phyloP scores from a whole-genome alignment of 306 rosid species.

The Spatholobus suberectus region DNA sequence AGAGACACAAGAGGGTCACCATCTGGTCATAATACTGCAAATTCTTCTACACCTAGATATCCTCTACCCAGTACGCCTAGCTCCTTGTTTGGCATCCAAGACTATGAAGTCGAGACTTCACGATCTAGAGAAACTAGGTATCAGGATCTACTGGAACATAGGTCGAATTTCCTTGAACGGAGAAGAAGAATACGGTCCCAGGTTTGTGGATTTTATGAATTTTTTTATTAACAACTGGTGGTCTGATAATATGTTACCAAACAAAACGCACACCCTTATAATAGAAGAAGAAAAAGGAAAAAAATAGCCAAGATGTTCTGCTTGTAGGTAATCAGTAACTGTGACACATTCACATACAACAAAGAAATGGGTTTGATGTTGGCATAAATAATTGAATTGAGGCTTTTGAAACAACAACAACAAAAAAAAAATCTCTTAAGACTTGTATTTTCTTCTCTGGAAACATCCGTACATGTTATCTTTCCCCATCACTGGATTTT shows the following conservation, averaged over 20 bases:
- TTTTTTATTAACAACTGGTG: conserved; percentile 1
- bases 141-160: conserved; percentile 86
- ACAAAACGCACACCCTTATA: not conserved
- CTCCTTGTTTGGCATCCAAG: conserved; percentile 76
- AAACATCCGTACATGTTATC: not conserved
- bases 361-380: conserved; percentile 10
- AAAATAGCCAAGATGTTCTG: not conserved
- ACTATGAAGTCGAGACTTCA: conserved; percentile 75
- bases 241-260: conserved; percentile 28
- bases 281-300: not conserved
- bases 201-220: conserved; percentile 63
- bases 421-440: not conserved
- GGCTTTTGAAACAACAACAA: not conserved
- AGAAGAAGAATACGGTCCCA: conserved; percentile 97
- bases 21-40: conserved; percentile 49
- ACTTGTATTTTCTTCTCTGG: not conserved
- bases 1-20: conserved; percentile 52
- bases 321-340: not conserved
- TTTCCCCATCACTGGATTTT: conserved; percentile 11
- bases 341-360: not conserved
- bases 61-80: conserved; percentile 57
- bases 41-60: conserved; percentile 60
- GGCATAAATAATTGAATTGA: not conserved
- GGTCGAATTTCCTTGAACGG: conserved; percentile 95
- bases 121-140: conserved; percentile 84